Percentiles rank a stretch among this genome's conserved stretches.
Evolutionary conservation across 1,284 basidiomycete genomes (phyloP).

Genomic region (Taiwanofungus camphoratus): DNA sequence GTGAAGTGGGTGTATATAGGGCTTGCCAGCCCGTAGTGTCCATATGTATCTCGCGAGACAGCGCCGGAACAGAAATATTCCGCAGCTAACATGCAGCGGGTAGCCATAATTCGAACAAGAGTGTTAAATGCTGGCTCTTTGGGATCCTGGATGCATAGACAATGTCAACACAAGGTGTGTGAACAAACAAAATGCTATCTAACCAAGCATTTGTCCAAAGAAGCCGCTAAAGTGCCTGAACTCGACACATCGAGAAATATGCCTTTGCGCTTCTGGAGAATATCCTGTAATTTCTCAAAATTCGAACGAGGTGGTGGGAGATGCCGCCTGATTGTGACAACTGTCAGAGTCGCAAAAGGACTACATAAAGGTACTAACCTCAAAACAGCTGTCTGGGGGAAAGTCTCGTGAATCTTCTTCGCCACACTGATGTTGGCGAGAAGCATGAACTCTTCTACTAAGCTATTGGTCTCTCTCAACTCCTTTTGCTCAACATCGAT

Average conservation of each 20-base stretch:
- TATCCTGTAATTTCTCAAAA: slow-evolving; percentile 95
- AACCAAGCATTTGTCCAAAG: slow-evolving; percentile 67
- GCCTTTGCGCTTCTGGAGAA: slow-evolving; percentile 82
- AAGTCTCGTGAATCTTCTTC: slow-evolving; percentile 86
- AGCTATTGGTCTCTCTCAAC: slow-evolving; percentile 87
- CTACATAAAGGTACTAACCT: slow-evolving; percentile 41
- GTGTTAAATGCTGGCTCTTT: slow-evolving; percentile 91
- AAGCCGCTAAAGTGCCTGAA: slow-evolving; percentile 86
- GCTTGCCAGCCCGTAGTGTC: slow-evolving; percentile 95
- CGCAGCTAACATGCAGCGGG: slow-evolving; percentile 96
- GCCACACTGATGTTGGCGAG: slow-evolving; percentile 97
- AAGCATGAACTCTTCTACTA: slow-evolving; percentile 99
- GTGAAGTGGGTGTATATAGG: slow-evolving; percentile 99
- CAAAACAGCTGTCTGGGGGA: slow-evolving; percentile 93
- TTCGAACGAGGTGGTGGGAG: slow-evolving; percentile 89
- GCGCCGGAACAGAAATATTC: slow-evolving; percentile 98
- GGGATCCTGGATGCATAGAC: slow-evolving; percentile 51
- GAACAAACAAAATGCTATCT: slow-evolving; percentile 11
- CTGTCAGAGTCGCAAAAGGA: background rate
- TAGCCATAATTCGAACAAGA: slow-evolving; percentile 98
- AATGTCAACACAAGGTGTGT: slow-evolving; percentile 1
- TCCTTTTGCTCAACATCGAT: slow-evolving; percentile 98
- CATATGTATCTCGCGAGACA: slow-evolving; percentile 88
- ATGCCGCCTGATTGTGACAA: slow-evolving; percentile 67
- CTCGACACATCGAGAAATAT: slow-evolving; percentile 89